Base-by-base conservation (phyloP, 2,329 filamentous ascomycete species). In the Fusarium decemcellulare region DNA sequence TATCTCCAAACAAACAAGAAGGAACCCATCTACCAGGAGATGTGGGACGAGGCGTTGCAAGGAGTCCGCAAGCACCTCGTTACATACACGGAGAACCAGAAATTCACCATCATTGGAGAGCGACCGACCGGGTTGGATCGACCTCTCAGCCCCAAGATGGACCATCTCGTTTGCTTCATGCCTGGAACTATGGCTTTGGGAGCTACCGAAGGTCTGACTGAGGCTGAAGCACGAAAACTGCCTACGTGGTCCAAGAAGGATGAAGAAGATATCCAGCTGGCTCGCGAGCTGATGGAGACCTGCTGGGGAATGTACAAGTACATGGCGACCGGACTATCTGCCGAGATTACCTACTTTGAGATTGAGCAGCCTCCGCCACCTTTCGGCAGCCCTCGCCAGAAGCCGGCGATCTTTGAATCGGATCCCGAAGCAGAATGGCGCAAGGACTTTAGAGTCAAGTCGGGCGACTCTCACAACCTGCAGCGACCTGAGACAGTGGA, bases 291-390 rank as follows among this genome's bases (percentile, higher is more conserved):
- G 60, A 98, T 93, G 85, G 95, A 97, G 65, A 98, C 96, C 2
- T 99, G 96, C 85, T 98, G 95, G 93, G 95, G 93, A 76, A 99
- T 97, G 90, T 99, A 99, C 83, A 92, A 94, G 77, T 91, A 87
- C 74, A 98, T 95, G 76, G 88, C 90, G 9, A 98, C 96, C 0
- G 95, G 95, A 0, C 88, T 99, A n/a, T 95, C 96, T 0, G 91
- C 93, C 1, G 96, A 99, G 81, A 99, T 99, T 75, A 93, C 94
- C 1, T 93, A 97, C 81, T 99, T 99, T 81, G 86, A 93, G 57
- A 86, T 97, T 58, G 87, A 89, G 72, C 83, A 89, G 34, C 91
- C 92, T 3, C 91, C 93, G 27, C 85, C 89, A 67, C 66, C 76
- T 8, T 88, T 89, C 74, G 85, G 87, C 29, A 86, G 85, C 29